Evolutionary conservation across 2,329 filamentous ascomycete genomes (phyloP).

Genomic region (Colletotrichum lupini): DNA sequence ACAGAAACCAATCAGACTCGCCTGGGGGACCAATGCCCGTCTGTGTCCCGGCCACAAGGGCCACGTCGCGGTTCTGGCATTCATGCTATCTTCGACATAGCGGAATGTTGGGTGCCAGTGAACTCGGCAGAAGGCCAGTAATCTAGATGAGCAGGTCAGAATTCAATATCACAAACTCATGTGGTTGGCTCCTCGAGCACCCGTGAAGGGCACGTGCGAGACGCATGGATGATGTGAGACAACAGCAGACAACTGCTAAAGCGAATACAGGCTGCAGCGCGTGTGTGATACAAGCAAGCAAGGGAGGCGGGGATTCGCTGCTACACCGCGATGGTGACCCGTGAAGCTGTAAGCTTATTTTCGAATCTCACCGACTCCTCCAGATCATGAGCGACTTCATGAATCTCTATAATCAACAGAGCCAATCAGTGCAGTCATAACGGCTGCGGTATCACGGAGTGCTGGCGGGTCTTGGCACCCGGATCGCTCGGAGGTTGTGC

Average conservation of each 20-base stretch:
- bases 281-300: neutral
- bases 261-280: neutral
- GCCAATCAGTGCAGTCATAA: conserved; percentile 13
- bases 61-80: conserved; percentile 19
- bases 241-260: conserved; percentile 3
- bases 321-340: conserved; percentile 11
- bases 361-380: conserved; percentile 17
- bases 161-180: neutral
- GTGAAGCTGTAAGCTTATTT: conserved; percentile 30
- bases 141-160: conserved; percentile 20
- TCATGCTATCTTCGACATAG: neutral
- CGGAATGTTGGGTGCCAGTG: neutral
- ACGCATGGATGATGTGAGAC: conserved; percentile 33
- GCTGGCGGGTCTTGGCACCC: conserved; percentile 29
- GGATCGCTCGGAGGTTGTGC: conserved; percentile 34
- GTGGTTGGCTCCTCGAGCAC: conserved; percentile 23
- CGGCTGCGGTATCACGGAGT: conserved; percentile 29
- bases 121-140: neutral
- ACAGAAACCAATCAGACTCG: conserved; percentile 21
- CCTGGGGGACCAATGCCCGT: neutral
- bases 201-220: conserved; percentile 15
- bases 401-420: neutral
- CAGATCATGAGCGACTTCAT: neutral
- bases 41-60: conserved; percentile 4
- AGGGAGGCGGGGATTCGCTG: neutral